A percentile compares a stretch with the other conserved stretches of the same genome.
phyloP scores from a whole-genome alignment of 148 eudicot species.

The Rhododendron kiyosumense region DNA sequence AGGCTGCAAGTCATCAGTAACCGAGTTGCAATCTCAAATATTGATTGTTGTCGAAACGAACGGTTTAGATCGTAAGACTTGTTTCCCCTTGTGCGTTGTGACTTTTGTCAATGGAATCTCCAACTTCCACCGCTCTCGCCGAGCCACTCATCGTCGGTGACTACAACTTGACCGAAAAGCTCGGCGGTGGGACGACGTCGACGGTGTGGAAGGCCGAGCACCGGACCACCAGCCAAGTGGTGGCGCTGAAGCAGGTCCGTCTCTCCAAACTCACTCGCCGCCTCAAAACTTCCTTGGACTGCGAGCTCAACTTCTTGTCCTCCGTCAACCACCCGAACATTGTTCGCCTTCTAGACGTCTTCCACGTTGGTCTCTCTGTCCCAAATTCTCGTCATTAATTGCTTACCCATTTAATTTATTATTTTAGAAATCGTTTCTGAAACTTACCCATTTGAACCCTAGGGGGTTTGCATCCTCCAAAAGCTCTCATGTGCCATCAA shows the following conservation, averaged over 20 bases:
- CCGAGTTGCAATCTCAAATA: too few relatives aligned
- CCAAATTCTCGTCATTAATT: neutral
- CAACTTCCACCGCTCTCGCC: neutral
- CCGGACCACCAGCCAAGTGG: constrained; percentile 20
- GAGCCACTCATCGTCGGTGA: constrained; percentile 4
- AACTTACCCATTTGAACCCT: too few relatives aligned
- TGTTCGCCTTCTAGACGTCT: constrained; percentile 33
- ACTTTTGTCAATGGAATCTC: neutral
- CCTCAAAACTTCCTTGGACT: constrained; percentile 33
- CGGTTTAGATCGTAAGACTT: too few relatives aligned
- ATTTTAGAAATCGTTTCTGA: too few relatives aligned
- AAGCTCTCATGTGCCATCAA: too few relatives aligned
- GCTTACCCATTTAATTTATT: too few relatives aligned
- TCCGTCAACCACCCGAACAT: constrained; percentile 46
- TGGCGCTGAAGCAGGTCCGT: constrained; percentile 39
- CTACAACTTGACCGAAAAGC: constrained; percentile 21
- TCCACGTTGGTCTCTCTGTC: constrained; percentile 20
- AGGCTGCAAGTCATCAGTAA: too few relatives aligned
- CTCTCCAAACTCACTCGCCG: constrained; percentile 30
- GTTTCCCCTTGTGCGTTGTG: neutral
- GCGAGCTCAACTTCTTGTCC: constrained; percentile 40
- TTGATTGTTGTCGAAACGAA: too few relatives aligned
- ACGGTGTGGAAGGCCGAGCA: constrained; percentile 48
- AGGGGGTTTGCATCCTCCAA: too few relatives aligned
- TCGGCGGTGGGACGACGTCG: constrained; percentile 25